phyloP scores from a whole-genome alignment of 2,329 filamentous ascomycete genomes.

The Hansfordia pulvinata region DNA sequence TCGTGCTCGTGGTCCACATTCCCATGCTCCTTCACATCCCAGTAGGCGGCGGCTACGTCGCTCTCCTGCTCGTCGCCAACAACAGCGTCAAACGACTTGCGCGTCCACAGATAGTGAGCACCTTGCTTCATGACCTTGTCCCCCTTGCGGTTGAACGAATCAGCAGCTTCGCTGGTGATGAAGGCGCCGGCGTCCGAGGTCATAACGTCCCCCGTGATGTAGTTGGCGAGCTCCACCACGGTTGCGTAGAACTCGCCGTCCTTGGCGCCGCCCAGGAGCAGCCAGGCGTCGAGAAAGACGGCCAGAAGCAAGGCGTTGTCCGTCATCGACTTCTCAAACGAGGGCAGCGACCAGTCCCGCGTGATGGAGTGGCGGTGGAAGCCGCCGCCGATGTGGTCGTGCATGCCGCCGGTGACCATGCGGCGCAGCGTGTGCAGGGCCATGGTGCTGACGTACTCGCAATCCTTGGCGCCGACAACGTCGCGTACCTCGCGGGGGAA shows the following conservation, averaged over 20 bases:
- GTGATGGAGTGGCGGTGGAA: constrained; percentile 76
- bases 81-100: constrained; percentile 70
- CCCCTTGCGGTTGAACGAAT: constrained; percentile 61
- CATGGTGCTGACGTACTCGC: constrained; percentile 61
- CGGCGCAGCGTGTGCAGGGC: constrained; percentile 66
- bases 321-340: constrained; percentile 95
- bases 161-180: constrained; percentile 79
- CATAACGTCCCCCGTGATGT: constrained; percentile 62
- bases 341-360: constrained; percentile 81
- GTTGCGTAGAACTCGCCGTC: constrained; percentile 63
- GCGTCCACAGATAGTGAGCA: constrained; percentile 89
- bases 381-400: constrained; percentile 42
- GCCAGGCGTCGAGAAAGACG: constrained; percentile 78
- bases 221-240: constrained; percentile 74
- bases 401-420: constrained; percentile 45
- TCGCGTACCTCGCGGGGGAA: constrained; percentile 64
- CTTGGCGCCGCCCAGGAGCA: constrained; percentile 33
- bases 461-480: constrained; percentile 76
- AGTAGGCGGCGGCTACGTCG: constrained; percentile 68
- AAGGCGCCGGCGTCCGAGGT: constrained; percentile 60
- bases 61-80: constrained; percentile 52
- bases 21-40: constrained; percentile 70
- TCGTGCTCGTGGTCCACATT: constrained; percentile 77
- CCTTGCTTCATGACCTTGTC: constrained; percentile 79
- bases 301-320: constrained; percentile 81